A percentile compares a stretch with the other conserved stretches of the same genome.
These are phyloP conservation scores for Suhomyces atakaporum DNA, from an alignment of 1,139 yeast species.

Conservation along the genomic window DNA sequence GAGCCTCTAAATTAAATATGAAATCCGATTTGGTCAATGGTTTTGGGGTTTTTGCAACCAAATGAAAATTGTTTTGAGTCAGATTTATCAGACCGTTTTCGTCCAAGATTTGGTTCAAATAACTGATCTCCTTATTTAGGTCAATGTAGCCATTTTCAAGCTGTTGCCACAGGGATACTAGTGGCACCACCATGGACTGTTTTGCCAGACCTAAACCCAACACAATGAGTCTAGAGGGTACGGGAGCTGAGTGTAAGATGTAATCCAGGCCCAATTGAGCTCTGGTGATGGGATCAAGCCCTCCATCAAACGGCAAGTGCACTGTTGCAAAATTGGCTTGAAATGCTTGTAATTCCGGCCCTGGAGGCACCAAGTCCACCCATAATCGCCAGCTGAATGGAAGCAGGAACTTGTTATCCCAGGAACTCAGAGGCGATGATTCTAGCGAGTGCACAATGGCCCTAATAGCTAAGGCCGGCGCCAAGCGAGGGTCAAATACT, in stretches of 20 bases:
- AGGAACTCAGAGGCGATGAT: neutral
- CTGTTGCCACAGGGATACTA: neutral
- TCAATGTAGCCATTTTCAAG: neutral
- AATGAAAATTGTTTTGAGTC: too few species aligned
- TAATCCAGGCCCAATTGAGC: constrained; percentile 15
- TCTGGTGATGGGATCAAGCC: neutral
- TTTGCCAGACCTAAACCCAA: constrained; percentile 16
- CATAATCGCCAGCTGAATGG: constrained; percentile 23
- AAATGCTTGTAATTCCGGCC: neutral
- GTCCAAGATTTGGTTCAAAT: too few species aligned
- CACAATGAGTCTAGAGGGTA: constrained; percentile 19
- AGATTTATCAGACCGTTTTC: too few species aligned
- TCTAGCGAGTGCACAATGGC: constrained; percentile 5
- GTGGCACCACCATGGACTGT: neutral
- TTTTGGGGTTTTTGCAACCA: too few species aligned
- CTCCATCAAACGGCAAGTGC: neutral
- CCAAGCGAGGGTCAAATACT: constrained; percentile 21
- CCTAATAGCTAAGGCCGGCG: constrained; percentile 20
- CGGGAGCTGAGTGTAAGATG: constrained; percentile 16
- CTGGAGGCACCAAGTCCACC: constrained; percentile 11
- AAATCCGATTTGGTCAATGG: too few species aligned
- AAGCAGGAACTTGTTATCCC: constrained; percentile 12
- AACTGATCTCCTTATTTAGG: too few species aligned
- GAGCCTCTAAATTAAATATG: too few species aligned
- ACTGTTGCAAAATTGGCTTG: neutral